A percentile compares a stretch with the other conserved stretches of the same genome.
phyloP scores from a whole-genome alignment of 371 early-diverging fungal genomes.

The Chytridiales sp. region DNA sequence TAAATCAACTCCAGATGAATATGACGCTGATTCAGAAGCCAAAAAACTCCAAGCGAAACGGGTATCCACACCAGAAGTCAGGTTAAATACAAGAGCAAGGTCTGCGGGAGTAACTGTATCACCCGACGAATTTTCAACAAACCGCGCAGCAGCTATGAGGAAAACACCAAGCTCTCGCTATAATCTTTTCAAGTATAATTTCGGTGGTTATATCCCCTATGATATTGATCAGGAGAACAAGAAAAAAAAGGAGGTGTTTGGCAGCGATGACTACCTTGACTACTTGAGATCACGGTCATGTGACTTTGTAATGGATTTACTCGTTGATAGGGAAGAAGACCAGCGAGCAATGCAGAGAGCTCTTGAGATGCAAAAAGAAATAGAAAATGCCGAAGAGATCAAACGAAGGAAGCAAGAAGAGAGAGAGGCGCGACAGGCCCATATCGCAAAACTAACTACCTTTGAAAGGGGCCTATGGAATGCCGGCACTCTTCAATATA shows the following conservation, averaged over 20 bases:
- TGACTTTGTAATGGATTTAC: slow-evolving; percentile 45
- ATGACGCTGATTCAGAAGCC: slow-evolving; percentile 13
- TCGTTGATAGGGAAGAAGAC: slow-evolving; percentile 39
- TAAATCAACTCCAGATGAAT: neutral
- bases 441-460: slow-evolving; percentile 25
- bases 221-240: slow-evolving; percentile 27
- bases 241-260: slow-evolving; percentile 18
- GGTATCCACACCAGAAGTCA: slow-evolving; percentile 26
- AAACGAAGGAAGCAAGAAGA: slow-evolving; percentile 18
- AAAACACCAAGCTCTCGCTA: slow-evolving; percentile 42
- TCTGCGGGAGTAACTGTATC: slow-evolving; percentile 16
- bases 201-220: slow-evolving; percentile 51
- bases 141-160: slow-evolving; percentile 43
- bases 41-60: slow-evolving; percentile 8
- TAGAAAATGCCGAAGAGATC: slow-evolving; percentile 22
- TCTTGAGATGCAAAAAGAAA: slow-evolving; percentile 25
- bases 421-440: slow-evolving; percentile 17
- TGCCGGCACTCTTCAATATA: slow-evolving; percentile 44
- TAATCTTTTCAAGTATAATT: slow-evolving; percentile 44
- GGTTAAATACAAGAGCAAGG: slow-evolving; percentile 22
- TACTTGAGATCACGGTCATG: slow-evolving; percentile 32
- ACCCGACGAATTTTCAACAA: slow-evolving; percentile 39
- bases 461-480: slow-evolving; percentile 47
- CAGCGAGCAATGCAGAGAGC: slow-evolving; percentile 21
- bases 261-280: slow-evolving; percentile 39